These are phyloP conservation scores for Daldinia childiae DNA, from an alignment of 495 filamentous ascomycete species.

Conservation along the genomic window DNA sequence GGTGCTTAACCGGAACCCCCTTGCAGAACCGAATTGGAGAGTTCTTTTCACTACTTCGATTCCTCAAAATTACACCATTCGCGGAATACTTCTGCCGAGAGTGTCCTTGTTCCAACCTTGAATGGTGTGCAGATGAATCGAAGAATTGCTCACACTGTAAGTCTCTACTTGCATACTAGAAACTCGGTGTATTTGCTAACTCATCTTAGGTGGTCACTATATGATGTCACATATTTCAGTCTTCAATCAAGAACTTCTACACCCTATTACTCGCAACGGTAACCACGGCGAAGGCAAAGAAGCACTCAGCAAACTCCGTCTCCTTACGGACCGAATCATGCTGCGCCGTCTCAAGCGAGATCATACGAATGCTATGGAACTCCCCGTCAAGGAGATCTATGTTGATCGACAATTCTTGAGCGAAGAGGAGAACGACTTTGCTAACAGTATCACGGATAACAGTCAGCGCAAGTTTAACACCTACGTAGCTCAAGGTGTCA, in stretches of 20 bases:
- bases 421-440: slow-evolving; percentile 93
- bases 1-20: slow-evolving; percentile 94
- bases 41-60: slow-evolving; percentile 93
- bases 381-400: slow-evolving; percentile 92
- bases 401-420: slow-evolving; percentile 94
- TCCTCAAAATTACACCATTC: slow-evolving; percentile 86
- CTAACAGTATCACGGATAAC: slow-evolving; percentile 93
- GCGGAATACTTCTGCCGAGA: slow-evolving; percentile 91
- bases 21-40: slow-evolving; percentile 97
- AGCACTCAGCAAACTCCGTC: slow-evolving; percentile 81
- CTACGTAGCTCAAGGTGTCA: slow-evolving; percentile 91
- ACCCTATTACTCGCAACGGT: slow-evolving; percentile 72
- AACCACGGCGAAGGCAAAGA: slow-evolving; percentile 64
- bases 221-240: slow-evolving; percentile 90
- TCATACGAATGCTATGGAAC: slow-evolving; percentile 90
- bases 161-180: slow-evolving; percentile 21
- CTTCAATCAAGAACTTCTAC: slow-evolving; percentile 95
- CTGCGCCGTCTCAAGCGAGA: slow-evolving; percentile 91
- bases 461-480: slow-evolving; percentile 88
- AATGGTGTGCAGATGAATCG: slow-evolving; percentile 79
- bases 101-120: slow-evolving; percentile 80
- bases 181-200: slow-evolving; percentile 30
- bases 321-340: slow-evolving; percentile 92
- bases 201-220: slow-evolving; percentile 53
- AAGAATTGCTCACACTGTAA: slow-evolving; percentile 73